phyloP scores from a whole-genome alignment of 169 alveolate species.

The Besnoitia besnoiti region DNA sequence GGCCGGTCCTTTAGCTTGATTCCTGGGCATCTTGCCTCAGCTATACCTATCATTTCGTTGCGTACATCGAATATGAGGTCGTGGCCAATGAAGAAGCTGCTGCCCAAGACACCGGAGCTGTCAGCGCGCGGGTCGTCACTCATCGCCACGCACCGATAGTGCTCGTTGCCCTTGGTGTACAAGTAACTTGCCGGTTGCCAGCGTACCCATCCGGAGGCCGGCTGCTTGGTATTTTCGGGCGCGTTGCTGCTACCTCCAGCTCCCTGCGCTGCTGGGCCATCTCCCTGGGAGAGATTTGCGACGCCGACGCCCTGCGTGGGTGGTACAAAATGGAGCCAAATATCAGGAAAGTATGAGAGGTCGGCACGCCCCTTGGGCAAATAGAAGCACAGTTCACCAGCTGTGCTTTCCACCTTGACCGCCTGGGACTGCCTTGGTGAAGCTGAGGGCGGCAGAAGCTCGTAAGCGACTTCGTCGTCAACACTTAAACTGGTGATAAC shows the following conservation, averaged over 20 bases:
- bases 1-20: slow-evolving; percentile 61
- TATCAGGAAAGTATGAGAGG: slow-evolving; percentile 50
- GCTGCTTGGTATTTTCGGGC: not conserved
- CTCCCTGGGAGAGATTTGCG: not conserved
- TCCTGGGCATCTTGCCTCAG: slow-evolving; percentile 58
- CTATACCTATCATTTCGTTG: slow-evolving; percentile 45
- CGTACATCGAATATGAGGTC: slow-evolving; percentile 57
- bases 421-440: slow-evolving; percentile 64
- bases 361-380: slow-evolving; percentile 60
- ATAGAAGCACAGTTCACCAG: slow-evolving; percentile 53
- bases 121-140: slow-evolving; percentile 31
- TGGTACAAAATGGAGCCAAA: slow-evolving; percentile 38
- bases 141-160: slow-evolving; percentile 62
- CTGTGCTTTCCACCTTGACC: slow-evolving; percentile 43
- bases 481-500: not conserved
- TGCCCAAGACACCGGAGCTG: slow-evolving; percentile 56
- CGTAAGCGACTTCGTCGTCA: slow-evolving; percentile 42
- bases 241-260: not conserved
- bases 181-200: slow-evolving; percentile 60
- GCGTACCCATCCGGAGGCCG: slow-evolving; percentile 34
- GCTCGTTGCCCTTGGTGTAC: slow-evolving; percentile 57
- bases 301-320: not conserved
- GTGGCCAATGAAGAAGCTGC: slow-evolving; percentile 58
- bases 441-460: slow-evolving; percentile 56
- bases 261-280: not conserved